Conservation (phyloP, 2,329 filamentous ascomycete genomes). For the Hymenoscyphus infarciens region DNA sequence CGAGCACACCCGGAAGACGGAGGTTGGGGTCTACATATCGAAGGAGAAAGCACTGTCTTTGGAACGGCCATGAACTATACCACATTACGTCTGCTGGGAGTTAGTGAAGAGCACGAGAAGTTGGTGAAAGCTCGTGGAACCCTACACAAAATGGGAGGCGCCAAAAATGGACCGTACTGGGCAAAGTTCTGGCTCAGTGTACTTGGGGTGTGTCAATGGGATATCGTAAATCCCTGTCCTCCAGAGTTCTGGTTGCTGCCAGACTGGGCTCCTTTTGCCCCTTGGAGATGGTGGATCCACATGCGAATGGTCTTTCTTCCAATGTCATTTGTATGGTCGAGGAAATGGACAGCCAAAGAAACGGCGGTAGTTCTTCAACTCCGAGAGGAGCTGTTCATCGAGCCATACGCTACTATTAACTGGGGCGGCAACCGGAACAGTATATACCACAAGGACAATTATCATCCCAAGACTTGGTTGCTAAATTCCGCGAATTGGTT, state of each 20-base stretch:
- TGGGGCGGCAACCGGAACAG: conserved; percentile 78
- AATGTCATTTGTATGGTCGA: conserved; percentile 88
- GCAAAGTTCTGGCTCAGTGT: conserved; percentile 93
- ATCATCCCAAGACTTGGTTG: conserved; percentile 85
- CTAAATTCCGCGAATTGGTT: conserved; percentile 76
- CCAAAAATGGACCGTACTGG: conserved; percentile 85
- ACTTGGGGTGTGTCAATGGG: conserved; percentile 80
- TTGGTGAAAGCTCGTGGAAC: conserved; percentile 82
- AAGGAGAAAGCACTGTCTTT: conserved; percentile 88
- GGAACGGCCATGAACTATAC: conserved; percentile 89
- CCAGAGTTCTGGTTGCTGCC: conserved; percentile 91
- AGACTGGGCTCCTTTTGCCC: conserved; percentile 84
- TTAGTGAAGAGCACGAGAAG: conserved; percentile 74
- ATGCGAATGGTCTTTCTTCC: conserved; percentile 95
- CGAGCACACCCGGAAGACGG: conserved; percentile 82
- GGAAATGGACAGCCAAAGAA: conserved; percentile 71
- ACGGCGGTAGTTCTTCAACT: conserved; percentile 71
- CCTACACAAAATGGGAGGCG: conserved; percentile 82
- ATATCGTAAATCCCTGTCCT: conserved; percentile 89
- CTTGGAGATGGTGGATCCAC: conserved; percentile 97
- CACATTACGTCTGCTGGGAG: conserved; percentile 74
- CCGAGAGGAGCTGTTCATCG: conserved; percentile 75
- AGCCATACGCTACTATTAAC: conserved; percentile 73
- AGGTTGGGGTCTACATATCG: conserved; percentile 96
- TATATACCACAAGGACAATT: conserved; percentile 79